Base-by-base conservation (phyloP, 139 green algal species). In the Axilococcus clingmanii region DNA sequence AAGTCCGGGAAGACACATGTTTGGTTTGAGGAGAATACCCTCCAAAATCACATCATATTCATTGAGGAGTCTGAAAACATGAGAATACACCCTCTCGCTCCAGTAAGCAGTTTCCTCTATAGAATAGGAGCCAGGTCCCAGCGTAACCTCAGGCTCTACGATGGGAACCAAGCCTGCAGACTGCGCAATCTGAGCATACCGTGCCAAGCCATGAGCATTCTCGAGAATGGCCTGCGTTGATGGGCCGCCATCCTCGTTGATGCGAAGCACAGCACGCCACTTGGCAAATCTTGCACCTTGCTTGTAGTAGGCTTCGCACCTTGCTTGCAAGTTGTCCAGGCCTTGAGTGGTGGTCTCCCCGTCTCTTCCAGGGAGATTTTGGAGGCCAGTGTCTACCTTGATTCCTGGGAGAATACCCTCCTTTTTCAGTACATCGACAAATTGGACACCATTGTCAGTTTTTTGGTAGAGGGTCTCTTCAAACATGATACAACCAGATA, bases 401-500 rank as follows among this genome's bases (percentile, higher is more conserved):
- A 96, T 93, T 36, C 88, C 88, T 4, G 84, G 76, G 19, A 83
- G 34, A 33, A 96, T 81, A 33, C 72, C 74, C 33, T 77, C 49
- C 1, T 59, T 48, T 17, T 59, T 61, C 29, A 93, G 62, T 2
- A 78, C 25, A 16, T 91, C 69, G 27, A 86, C 68, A 57, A 96
- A 87, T 19, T 66, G 75, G 32, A 58, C 58, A 31, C 76, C 77
- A 6, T 72, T 76, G 1, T 48, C 43, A 24, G 24, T 54, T 22
- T 38, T 66, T 68, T 94, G 80, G 37, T 76, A 84, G n/a, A 95
- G 65, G 0, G 85, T 96, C 66, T 96, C 88, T 57, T 98, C 91
- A 76, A 95, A 97, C 80, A 98, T 85, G 76, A 98, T 98, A 49
- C 73, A 72, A 16, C 83, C 80, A 22, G 50, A 75, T 64, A 97